Evolutionary conservation across 305 asterid species (phyloP).

Genomic region (Solanum hybrid): DNA sequence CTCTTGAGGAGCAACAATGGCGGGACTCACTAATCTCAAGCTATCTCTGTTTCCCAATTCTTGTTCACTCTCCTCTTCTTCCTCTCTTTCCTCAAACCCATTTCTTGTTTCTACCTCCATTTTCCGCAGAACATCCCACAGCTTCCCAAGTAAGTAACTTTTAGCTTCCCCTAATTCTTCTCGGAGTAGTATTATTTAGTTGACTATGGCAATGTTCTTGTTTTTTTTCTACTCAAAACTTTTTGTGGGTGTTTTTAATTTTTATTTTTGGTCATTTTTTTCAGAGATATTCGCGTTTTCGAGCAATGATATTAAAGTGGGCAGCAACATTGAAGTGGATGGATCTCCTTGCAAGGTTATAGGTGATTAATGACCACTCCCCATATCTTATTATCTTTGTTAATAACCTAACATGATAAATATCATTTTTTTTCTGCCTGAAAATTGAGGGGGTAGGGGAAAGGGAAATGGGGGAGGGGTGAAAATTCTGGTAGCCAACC

Average conservation of each 20-base stretch:
- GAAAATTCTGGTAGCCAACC: not conserved
- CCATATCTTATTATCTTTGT: not conserved
- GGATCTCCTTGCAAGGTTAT: constrained; percentile 87
- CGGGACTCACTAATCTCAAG: constrained; percentile 46
- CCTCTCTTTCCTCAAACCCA: constrained; percentile 15
- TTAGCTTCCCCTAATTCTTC: not conserved
- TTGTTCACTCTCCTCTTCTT: constrained; percentile 30
- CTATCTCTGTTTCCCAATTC: constrained; percentile 24
- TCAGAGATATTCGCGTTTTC: constrained; percentile 64
- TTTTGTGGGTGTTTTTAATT: not conserved
- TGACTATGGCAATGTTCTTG: not conserved
- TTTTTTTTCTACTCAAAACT: not conserved
- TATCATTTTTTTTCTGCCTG: not conserved
- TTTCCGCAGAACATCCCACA: constrained; percentile 20
- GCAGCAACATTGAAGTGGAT: constrained; percentile 85
- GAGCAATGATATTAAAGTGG: constrained; percentile 90
- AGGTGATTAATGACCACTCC: constrained; percentile 28
- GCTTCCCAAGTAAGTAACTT: constrained; percentile 59
- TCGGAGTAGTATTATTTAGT: not conserved
- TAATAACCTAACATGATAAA: not conserved
- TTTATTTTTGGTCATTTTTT: not conserved
- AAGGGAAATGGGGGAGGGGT: not conserved
- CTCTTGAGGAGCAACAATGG: constrained; percentile 25
- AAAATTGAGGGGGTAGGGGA: not conserved
- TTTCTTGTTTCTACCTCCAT: constrained; percentile 25